Evolutionary conservation across 1,284 basidiomycete species (phyloP), one percentile per base, ranked within the genome.

Genomic region (Cerrena zonata): DNA sequence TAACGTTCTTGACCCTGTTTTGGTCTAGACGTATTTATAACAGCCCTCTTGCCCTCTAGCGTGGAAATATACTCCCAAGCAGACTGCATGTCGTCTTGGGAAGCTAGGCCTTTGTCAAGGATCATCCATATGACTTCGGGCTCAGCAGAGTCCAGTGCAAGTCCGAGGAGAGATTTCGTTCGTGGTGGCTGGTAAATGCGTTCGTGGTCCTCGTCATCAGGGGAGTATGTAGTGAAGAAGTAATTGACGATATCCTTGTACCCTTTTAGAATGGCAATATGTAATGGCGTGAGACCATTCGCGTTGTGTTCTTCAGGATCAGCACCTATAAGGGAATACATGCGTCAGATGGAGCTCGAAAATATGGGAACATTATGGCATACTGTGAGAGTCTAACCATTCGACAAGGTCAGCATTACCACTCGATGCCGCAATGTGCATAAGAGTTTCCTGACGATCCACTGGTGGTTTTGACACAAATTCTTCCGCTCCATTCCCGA

Each of bases 371-470:
- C n/a, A 10, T 24, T 53, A 50, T 38, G 3, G 60, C 78, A 56
- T 59, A 87, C 86, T 78, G 62, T 88, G 84, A 2, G 76, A 70
- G 62, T 82, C 77, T 10, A 89, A 74, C 84, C 85, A 89, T 59
- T 78, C 65, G 4, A 85, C 73, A 47, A 89, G 66, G 21, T 76
- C 75, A 4, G 65, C 57, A 64, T 88, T 75, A 5, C 79, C 80
- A 46, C 71, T 68, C 49, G 62, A 68, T 3, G 76, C 73, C 43
- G 77, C 80, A 49, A 89, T 84, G 58, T 89, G 86, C 50, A 83
- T 62, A 18, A 89, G 68, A 26, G 86, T 85, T 64, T 89, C 79
- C 53, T 70, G 67, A n/a, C 69, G 69, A 64, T 86, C 84, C 47
- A 69, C 58, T 4, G 81, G 80, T 13, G 56, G 57, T 10, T 45